Conservation (phyloP, 306 rosid genomes). For the Castanea sativa region DNA sequence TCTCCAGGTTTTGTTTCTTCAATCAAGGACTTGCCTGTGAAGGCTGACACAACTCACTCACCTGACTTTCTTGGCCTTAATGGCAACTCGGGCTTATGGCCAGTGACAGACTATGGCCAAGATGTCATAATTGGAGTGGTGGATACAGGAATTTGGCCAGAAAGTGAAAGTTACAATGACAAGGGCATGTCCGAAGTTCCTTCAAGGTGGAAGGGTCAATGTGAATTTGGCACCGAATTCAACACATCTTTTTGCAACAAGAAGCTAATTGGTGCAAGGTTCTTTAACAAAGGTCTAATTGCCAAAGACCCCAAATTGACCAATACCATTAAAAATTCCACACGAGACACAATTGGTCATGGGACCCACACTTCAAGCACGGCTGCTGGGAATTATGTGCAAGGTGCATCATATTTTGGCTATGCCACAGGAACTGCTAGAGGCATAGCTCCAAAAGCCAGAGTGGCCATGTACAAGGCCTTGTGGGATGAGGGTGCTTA, state of each 20-base stretch:
- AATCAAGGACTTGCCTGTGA: slow-evolving; percentile 29
- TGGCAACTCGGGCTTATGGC: slow-evolving; percentile 49
- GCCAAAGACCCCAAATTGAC: too few relatives aligned
- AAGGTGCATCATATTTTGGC: too few relatives aligned
- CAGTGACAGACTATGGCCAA: slow-evolving; percentile 40
- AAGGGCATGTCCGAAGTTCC: slow-evolving; percentile 48
- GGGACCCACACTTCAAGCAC: too few relatives aligned
- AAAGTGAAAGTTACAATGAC: slow-evolving; percentile 62
- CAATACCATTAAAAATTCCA: too few relatives aligned
- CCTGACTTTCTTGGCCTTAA: slow-evolving; percentile 61
- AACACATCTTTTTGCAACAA: slow-evolving; percentile 61
- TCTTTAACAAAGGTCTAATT: slow-evolving; percentile 25
- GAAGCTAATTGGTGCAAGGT: slow-evolving; percentile 74
- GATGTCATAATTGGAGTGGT: slow-evolving; percentile 64
- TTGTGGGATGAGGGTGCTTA: too few relatives aligned
- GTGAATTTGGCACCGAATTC: slow-evolving; percentile 48
- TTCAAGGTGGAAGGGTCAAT: slow-evolving; percentile 66
- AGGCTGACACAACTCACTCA: slow-evolving; percentile 63
- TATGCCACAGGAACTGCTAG: too few relatives aligned
- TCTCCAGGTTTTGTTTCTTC: slow-evolving; percentile 54
- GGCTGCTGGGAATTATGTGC: too few relatives aligned
- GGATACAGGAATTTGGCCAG: slow-evolving; percentile 82
- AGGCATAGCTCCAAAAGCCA: too few relatives aligned
- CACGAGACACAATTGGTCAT: too few relatives aligned
- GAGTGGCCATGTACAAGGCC: too few relatives aligned